A percentile compares a stretch with the other conserved stretches of the same genome.
phyloP scores from a whole-genome alignment of 305 asterid species.

The Withania somnifera region DNA sequence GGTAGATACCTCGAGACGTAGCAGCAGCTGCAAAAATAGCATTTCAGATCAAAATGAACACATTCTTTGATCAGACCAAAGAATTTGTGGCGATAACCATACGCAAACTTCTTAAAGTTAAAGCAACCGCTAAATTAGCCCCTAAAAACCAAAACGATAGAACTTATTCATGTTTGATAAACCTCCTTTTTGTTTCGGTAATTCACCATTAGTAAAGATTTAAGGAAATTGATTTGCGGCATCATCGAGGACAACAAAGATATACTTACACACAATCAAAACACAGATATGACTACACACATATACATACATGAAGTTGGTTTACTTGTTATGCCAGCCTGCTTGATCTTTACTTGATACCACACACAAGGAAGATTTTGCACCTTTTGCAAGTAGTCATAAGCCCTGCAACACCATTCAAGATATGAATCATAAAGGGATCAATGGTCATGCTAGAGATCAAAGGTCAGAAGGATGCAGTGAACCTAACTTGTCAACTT shows the following conservation, averaged over 20 bases:
- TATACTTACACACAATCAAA: not conserved
- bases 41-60: conserved; percentile 8
- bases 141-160: conserved; percentile 1
- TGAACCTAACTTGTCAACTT: conserved; percentile 78
- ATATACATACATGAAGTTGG: not conserved
- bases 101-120: not conserved
- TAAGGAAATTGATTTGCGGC: not conserved
- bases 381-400: conserved; percentile 68
- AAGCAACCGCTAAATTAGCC: not conserved
- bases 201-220: not conserved
- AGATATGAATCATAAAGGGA: conserved; percentile 15
- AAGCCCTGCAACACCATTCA: conserved; percentile 62
- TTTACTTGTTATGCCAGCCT: conserved; percentile 64
- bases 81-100: not conserved
- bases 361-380: conserved; percentile 52
- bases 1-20: conserved; percentile 81
- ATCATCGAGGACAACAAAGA: not conserved
- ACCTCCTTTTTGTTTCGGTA: not conserved
- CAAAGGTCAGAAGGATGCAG: conserved; percentile 14
- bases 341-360: conserved; percentile 72
- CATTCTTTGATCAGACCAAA: not conserved
- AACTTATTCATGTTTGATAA: not conserved
- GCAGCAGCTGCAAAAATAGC: conserved; percentile 75
- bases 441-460: conserved; percentile 10
- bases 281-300: not conserved